phyloP scores from a whole-genome alignment of 805 yeast species.

The Myxozyma udenii region DNA sequence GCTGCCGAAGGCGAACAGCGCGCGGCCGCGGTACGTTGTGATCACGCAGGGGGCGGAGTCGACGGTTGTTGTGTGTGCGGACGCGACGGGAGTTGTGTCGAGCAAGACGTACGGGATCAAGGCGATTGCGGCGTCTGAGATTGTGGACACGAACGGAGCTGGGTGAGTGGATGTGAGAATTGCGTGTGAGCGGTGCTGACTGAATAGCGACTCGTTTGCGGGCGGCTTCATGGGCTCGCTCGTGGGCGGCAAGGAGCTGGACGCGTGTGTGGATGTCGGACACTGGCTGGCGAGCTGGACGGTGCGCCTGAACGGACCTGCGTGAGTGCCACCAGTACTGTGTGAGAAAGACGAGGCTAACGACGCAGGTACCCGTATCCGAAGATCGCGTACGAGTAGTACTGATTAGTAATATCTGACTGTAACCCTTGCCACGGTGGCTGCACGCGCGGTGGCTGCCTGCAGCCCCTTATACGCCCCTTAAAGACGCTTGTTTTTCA shows the following conservation, averaged over 20 bases:
- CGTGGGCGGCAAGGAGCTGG: conserved; percentile 65
- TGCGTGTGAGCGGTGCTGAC: neutral
- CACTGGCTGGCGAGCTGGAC: conserved; percentile 95
- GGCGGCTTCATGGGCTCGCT: conserved; percentile 91
- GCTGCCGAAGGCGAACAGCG: conserved; percentile 67
- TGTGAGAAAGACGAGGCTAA: neutral
- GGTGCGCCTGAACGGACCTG: conserved; percentile 90
- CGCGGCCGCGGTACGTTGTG: conserved; percentile 76
- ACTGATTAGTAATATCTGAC: too few species aligned
- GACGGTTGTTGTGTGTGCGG: conserved; percentile 54
- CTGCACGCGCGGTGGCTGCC: too few species aligned
- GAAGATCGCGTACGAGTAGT: conserved; percentile 16
- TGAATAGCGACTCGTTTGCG: conserved; percentile 82
- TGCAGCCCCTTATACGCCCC: too few species aligned
- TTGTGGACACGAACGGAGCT: conserved; percentile 96
- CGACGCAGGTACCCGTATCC: conserved; percentile 25
- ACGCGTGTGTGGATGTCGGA: conserved; percentile 69
- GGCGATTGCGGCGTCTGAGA: conserved; percentile 60
- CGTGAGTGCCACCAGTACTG: conserved; percentile 69
- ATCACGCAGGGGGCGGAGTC: conserved; percentile 96
- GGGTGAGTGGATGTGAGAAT: conserved; percentile 37
- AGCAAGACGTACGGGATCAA: conserved; percentile 63
- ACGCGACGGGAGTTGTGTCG: conserved; percentile 45
- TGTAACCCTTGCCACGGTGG: too few species aligned
- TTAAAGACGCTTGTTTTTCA: too few species aligned